These are phyloP conservation scores for Somion occarium DNA, from an alignment of 1,284 basidiomycete genomes.

Conservation along the genomic window DNA sequence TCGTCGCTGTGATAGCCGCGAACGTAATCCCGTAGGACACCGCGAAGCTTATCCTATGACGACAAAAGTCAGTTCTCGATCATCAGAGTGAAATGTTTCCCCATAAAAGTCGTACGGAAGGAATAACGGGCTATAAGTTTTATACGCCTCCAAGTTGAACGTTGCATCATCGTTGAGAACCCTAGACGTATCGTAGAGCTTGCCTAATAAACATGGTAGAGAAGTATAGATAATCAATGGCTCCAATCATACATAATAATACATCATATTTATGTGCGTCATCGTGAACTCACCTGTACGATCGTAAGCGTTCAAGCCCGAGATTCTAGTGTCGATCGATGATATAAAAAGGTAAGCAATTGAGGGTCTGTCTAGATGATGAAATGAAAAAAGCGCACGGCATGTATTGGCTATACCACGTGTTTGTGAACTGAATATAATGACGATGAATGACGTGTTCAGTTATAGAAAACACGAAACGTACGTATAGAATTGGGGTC, in stretches of 20 bases:
- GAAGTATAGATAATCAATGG: too few species aligned
- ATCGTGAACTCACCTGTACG: constrained; percentile 53
- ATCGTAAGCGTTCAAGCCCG: constrained; percentile 51
- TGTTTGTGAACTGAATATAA: constrained; percentile 43
- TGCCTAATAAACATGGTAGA: constrained; percentile 12
- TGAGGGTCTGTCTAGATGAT: neutral
- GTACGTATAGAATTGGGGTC: constrained; percentile 59
- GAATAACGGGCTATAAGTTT: constrained; percentile 80
- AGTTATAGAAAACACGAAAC: constrained; percentile 6
- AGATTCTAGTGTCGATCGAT: constrained; percentile 34
- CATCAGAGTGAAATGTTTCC: neutral
- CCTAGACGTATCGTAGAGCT: constrained; percentile 59
- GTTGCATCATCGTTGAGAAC: constrained; percentile 58
- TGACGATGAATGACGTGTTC: neutral
- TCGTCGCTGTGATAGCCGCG: constrained; percentile 61
- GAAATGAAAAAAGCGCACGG: constrained; percentile 17
- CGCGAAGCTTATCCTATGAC: constrained; percentile 41
- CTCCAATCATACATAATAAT: too few species aligned
- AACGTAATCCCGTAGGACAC: constrained; percentile 51
- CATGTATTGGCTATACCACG: constrained; percentile 55
- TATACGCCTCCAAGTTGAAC: constrained; percentile 65
- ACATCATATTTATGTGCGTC: too few species aligned
- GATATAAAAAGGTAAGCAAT: neutral
- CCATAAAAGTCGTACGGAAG: constrained; percentile 50
- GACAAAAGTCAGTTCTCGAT: neutral